Evolutionary conservation across 805 yeast species (phyloP).

Genomic region (Priceomyces haplophilus): DNA sequence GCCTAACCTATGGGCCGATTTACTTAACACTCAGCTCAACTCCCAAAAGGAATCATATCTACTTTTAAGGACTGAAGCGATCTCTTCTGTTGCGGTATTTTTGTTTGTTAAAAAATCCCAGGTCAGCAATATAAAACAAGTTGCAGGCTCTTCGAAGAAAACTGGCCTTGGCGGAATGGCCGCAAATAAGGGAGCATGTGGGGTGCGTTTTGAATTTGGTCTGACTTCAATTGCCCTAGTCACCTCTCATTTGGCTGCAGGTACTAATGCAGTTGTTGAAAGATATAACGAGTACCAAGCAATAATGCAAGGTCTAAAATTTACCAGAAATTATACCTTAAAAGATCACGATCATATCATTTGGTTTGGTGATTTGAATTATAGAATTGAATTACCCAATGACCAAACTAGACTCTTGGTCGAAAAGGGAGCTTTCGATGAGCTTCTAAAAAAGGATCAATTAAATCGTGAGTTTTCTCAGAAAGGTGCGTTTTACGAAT

Average conservation of each 20-base stretch:
- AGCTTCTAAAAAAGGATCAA: constrained; percentile 73
- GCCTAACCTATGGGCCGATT: constrained; percentile 73
- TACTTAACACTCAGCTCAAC: constrained; percentile 62
- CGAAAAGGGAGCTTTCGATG: constrained; percentile 43
- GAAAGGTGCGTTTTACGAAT: constrained; percentile 73
- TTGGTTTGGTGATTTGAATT: constrained; percentile 94
- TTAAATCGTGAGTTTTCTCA: constrained; percentile 66
- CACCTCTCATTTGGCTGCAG: constrained; percentile 94
- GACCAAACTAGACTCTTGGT: constrained; percentile 62
- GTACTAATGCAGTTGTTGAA: constrained; percentile 75
- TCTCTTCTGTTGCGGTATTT: constrained; percentile 64
- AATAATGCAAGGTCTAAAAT: constrained; percentile 70
- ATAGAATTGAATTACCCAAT: constrained; percentile 68
- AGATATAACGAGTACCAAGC: constrained; percentile 81
- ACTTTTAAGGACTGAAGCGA: constrained; percentile 70
- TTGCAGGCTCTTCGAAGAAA: constrained; percentile 91
- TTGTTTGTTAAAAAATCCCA: constrained; percentile 52
- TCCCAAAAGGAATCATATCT: constrained; percentile 45
- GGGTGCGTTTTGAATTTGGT: constrained; percentile 81
- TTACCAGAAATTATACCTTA: constrained; percentile 68
- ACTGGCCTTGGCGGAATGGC: constrained; percentile 97
- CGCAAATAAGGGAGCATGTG: constrained; percentile 96
- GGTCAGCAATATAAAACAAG: constrained; percentile 57
- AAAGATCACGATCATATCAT: constrained; percentile 79
- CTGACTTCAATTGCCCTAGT: constrained; percentile 78